Base-by-base conservation (phyloP, 1,284 basidiomycete species). In the Trametes polyzona region DNA sequence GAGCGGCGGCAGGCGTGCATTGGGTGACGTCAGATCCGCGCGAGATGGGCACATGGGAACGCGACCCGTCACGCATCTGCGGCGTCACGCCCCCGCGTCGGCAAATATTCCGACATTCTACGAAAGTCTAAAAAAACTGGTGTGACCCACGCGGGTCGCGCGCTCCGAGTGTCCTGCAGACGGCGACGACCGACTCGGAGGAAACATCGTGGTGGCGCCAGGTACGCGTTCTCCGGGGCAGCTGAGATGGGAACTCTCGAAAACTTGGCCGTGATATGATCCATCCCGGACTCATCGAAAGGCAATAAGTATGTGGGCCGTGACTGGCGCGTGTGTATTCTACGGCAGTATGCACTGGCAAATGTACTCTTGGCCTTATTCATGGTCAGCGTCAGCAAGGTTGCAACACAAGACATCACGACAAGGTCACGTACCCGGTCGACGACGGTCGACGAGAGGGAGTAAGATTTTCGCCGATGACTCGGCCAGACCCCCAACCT, bases 21-120 rank as follows among this genome's bases (percentile, higher is more conserved):
- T 46, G 32, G 56, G 36, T 54, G 57, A 58, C 42, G 57, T 58
- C 57, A 58, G 49, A 37, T 10, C 46, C 46, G 51, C 56, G 56
- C 56, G 40, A 58, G 40, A 57, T 57, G 29, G 23, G 36, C 26
- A 26, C 40, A 52, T 24, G 50, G 37, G 17, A 46, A 42, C 57
- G 57, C 57, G 57, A 49, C 47, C 26, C 33, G 47, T 50, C 51
- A 58, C 57, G 51, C 56, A 42, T 49, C 26, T 16, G 49, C 24
- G 10, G 16, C 40, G 56, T 58, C 47, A 58, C 57, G 47, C 48
- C 5, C n/a, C n/a, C n/a, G n/a, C 35, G 24, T 5, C 33, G 23
- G n/a, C 23, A 24, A 24, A 23, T n/a, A n/a, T n/a, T n/a, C n/a
- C n/a, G n/a, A 48, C 27, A 39, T 26, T 14, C 35, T 24, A 12